Base-by-base conservation (phyloP, 1,284 basidiomycete species). In the Moniliophthora roreri region DNA sequence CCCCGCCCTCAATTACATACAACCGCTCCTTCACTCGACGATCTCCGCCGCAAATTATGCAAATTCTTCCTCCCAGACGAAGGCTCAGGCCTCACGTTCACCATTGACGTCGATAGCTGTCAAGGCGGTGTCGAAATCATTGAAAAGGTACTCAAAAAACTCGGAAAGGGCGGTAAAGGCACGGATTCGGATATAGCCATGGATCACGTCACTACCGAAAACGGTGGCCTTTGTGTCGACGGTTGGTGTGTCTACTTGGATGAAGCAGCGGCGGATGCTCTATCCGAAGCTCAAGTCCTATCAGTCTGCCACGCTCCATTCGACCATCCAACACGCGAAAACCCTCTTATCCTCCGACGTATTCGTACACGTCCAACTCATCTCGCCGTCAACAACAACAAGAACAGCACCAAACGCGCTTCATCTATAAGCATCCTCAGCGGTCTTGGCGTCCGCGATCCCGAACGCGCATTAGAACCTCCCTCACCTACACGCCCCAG, bases 371-470 rank as follows among this genome's bases (percentile, higher is more conserved):
- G 26, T 69, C 66, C 50, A 73, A 73, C 50, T 65, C 67, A 4
- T 26, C 66, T 71, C 28, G 59, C 60, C 20, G 53, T 75, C 54
- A 58, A 56, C n/a, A 58, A 63, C 47, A 70, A 68, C 46, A 75
- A 77, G 50, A 90, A 85, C 66, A 85, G 85, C 54, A 88, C 88
- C 66, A 95, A 96, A 63, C 88, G 96, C 28, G 96, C 96, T 0
- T 95, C 93, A 63, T 93, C 93, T 0, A 85, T 98, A 63, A 96
- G 93, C 66, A 86, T 99, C 61, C 87, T 99, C 69, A 95, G 92
- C 42, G 94, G 93, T 0, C 80, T 98, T 2, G 93, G 93, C 26
- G 91, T 95, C 10, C 82, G 78, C 5, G 81, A 91, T 58, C 84
- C 82, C 1, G 85, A 88, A 62, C 81, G 79, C 52, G 76, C 80